These are phyloP conservation scores for Dactylis glomerata DNA, from an alignment of 176 grass and related monocot species.

Conservation along the genomic window DNA sequence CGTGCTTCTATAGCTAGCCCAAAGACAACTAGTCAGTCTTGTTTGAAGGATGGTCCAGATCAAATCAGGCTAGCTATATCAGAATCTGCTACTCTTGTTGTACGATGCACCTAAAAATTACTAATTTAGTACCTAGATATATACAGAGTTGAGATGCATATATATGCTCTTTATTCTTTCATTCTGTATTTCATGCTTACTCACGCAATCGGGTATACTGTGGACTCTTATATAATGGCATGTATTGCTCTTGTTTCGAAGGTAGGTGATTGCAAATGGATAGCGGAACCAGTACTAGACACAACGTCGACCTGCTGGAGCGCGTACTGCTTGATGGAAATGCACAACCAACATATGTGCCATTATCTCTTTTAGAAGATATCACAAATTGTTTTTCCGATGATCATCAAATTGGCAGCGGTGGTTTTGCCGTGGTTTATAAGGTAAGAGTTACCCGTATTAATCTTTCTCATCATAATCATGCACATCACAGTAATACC, in stretches of 20 bases:
- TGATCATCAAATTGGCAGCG: neutral
- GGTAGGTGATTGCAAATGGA: neutral
- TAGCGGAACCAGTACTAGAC: neutral
- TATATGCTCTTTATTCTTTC: neutral
- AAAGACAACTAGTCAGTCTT: neutral
- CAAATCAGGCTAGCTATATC: neutral
- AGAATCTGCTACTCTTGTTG: neutral
- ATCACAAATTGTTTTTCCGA: neutral
- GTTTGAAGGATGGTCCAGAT: neutral
- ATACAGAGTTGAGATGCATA: neutral
- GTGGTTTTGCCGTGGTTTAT: constrained; percentile 1
- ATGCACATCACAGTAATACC: neutral
- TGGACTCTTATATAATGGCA: neutral
- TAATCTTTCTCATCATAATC: neutral
- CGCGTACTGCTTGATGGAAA: neutral
- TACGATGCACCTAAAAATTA: neutral
- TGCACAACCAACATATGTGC: neutral
- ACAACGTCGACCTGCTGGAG: neutral
- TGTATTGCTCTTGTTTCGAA: neutral
- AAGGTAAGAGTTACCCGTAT: neutral
- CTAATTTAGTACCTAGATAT: neutral
- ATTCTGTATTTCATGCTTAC: neutral
- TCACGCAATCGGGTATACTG: neutral
- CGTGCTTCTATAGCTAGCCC: neutral
- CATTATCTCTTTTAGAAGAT: neutral